phyloP scores from a whole-genome alignment of 1,284 basidiomycete genomes.

The Ceratorhiza oryzae-sativae region DNA sequence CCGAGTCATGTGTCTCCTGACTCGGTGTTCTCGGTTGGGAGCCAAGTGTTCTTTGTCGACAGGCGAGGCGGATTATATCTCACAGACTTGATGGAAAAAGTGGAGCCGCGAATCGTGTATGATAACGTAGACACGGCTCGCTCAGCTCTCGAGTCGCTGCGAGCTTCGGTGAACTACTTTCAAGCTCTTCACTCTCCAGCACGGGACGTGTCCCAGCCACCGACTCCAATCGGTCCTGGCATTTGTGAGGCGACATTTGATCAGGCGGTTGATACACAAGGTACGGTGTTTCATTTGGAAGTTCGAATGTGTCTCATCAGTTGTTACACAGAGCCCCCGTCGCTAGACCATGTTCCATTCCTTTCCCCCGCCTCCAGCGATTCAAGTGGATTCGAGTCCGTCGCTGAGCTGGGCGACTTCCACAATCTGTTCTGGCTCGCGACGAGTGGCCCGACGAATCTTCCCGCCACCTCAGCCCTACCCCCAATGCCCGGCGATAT shows the following conservation, averaged over 20 bases:
- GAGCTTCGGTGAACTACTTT: no score
- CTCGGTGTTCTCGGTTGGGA: not conserved
- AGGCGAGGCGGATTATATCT: not conserved
- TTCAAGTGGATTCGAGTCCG: not conserved
- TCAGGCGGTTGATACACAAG: no score
- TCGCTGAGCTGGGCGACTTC: not conserved
- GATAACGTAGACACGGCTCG: not conserved
- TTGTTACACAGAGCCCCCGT: not conserved
- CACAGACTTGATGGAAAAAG: no score
- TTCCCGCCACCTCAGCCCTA: no score
- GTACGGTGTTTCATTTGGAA: no score
- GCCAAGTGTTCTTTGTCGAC: not conserved
- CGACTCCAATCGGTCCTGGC: no score
- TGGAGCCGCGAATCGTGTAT: not conserved
- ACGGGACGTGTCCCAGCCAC: no score
- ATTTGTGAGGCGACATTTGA: no score
- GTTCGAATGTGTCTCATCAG: not conserved
- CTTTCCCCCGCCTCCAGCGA: conserved; percentile 3
- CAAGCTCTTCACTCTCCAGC: no score
- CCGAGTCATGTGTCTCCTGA: not conserved
- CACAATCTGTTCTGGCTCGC: no score
- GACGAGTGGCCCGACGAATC: no score
- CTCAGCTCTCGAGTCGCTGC: not conserved
- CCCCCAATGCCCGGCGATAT: no score
- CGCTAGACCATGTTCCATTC: not conserved